phyloP scores from a whole-genome alignment of 441 rosid species.

The Arabidopsis hybrid region DNA sequence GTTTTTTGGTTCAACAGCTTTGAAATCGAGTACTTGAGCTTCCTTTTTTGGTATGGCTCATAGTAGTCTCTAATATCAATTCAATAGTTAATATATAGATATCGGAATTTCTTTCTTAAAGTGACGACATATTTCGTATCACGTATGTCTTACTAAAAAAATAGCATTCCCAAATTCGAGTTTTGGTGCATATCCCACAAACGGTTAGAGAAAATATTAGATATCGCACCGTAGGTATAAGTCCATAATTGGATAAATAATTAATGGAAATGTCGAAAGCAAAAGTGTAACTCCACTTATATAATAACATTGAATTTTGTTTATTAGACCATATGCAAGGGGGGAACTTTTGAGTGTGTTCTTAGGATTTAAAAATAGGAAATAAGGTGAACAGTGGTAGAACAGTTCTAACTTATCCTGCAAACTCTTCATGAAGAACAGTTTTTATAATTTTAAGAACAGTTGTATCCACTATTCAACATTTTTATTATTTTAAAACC shows the following conservation, averaged over 20 bases:
- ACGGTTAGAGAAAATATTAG: constrained; percentile 28
- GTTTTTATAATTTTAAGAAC: too few species aligned
- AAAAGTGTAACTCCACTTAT: constrained; percentile 35
- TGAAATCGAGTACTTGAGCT: constrained; percentile 47
- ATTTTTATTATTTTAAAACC: too few species aligned
- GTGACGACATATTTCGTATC: constrained; percentile 6
- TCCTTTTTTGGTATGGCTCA: constrained; percentile 26
- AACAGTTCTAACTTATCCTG: too few species aligned
- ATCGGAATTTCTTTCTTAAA: constrained; percentile 26
- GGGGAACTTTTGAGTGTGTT: too few species aligned
- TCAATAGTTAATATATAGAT: constrained; percentile 1
- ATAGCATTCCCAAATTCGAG: constrained; percentile 20
- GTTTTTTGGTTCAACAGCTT: constrained; percentile 55
- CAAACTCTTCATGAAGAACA: too few species aligned
- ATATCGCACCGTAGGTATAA: constrained; percentile 17
- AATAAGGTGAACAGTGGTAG: too few species aligned
- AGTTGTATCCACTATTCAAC: too few species aligned
- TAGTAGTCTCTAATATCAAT: not conserved
- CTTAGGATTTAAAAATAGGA: too few species aligned
- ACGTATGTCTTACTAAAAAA: constrained; percentile 17
- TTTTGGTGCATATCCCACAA: constrained; percentile 36
- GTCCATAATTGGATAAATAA: constrained; percentile 22
- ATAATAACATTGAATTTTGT: constrained; percentile 7
- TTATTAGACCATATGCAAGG: too few species aligned
- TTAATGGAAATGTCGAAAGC: constrained; percentile 41